Base-by-base conservation (phyloP, 257 asterid species). In the Linderniella brevidens region DNA sequence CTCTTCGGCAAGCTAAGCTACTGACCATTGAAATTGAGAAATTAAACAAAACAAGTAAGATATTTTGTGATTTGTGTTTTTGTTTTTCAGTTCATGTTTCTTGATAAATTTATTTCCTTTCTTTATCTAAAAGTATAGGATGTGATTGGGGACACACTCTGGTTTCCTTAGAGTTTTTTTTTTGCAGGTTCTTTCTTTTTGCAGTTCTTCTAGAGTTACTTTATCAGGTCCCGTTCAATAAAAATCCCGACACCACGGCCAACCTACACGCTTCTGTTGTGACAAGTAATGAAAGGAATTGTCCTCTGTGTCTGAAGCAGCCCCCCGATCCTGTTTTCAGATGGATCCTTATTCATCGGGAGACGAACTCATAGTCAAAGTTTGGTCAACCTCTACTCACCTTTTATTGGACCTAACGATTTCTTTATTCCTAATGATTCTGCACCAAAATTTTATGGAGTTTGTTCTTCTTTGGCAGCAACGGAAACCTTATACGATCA, bases 401-500 rank as follows among this genome's bases (percentile, higher is more conserved):
- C 19, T 14, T 15, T 35, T 19, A 8, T 13, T 52, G 29, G 14
- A 13, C 55, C 53, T 18, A 49, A 13, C 16, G 37, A 9, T 56
- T 40, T 11, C 16, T 11, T 12, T 1, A 12, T 8, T 40, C 5
- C 18, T 44, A 9, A 44, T 10, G 18, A 56, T 16, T 32, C 49
- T 57, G 40, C 19, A 48, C 54, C 37, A 39, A 11, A 25, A 6
- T 25, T n/a, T 2, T 41, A 18, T 57, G 14, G 44, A 48, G 18
- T 60, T 57, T 43, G 5, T 56, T 55, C 47, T 43, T 49, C 17
- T 11, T 44, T 61, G 56, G 48, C 79, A 82, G 97, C 62, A 83
- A 19, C 78, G 97, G 80, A 87, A 87, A 50, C 97, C 97, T 11
- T 87, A 87, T 57, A 87, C 97, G 16, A 87, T 87, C 47, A 80